Percentiles rank a stretch among this genome's conserved stretches.
phyloP scores from a whole-genome alignment of 148 eudicot genomes.

The Rhododendron ferrugineum region DNA sequence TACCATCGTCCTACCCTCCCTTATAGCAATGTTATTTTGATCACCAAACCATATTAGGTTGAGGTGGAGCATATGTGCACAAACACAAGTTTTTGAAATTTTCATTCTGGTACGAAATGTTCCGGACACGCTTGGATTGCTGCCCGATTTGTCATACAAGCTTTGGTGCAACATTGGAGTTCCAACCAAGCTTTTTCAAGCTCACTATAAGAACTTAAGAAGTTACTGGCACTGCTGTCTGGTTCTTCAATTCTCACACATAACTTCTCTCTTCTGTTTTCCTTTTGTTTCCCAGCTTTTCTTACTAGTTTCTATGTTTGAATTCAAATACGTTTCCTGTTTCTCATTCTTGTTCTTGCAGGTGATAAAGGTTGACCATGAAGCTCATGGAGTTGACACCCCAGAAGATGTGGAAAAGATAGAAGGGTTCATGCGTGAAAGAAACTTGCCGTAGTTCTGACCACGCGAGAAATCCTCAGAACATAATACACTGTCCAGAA shows the following conservation, averaged over 20 bases:
- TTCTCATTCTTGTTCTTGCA: neutral
- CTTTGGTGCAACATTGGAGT: neutral
- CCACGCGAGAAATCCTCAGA: neutral
- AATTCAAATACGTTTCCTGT: neutral
- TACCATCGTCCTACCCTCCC: neutral
- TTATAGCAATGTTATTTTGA: neutral
- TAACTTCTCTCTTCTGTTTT: neutral
- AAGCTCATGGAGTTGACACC: conserved; percentile 2
- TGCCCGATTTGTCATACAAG: neutral
- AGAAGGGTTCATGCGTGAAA: neutral
- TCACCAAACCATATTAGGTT: neutral
- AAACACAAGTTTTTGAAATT: neutral
- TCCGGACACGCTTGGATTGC: neutral
- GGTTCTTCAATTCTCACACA: neutral
- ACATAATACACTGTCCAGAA: neutral
- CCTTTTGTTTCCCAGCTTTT: neutral
- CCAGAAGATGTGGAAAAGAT: conserved; percentile 4
- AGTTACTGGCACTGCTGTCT: neutral
- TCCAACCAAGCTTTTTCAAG: neutral
- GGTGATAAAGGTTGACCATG: conserved; percentile 5
- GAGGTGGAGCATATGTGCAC: neutral
- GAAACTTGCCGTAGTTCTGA: neutral
- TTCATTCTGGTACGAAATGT: neutral
- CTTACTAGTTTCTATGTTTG: neutral
- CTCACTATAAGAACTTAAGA: neutral